Evolutionary conservation across 1,284 basidiomycete species (phyloP), one percentile per base, ranked within the genome.

Genomic region (Apiotrichum mycotoxinovorans): DNA sequence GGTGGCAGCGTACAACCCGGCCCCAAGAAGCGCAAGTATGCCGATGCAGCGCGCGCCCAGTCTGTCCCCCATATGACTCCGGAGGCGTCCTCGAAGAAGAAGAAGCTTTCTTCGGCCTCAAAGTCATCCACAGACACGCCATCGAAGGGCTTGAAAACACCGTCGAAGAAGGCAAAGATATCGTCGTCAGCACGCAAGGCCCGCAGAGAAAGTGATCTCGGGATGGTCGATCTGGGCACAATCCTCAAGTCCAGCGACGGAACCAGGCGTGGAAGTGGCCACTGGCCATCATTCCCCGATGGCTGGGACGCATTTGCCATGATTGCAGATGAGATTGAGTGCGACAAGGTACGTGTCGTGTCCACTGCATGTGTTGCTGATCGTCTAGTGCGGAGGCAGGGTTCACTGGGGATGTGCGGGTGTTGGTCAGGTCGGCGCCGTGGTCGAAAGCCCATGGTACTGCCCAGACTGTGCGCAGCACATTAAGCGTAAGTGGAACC

Each of bases 181-280:
- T 14, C 11, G 4, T 15, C 20, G n/a, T 22, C 40, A 20, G 5
- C 20, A n/a, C 7, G 14, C 37, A 18, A 30, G 30, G 17, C 2
- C 8, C 23, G 43, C 15, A 26, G 25, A 18, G 14, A 15, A 8
- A 30, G 25, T n/a, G 7, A 18, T 25, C 27, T 26, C n/a, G n/a
- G n/a, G n/a, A n/a, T n/a, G 10, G 10, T 33, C 14, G 15, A 3
- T 14, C 27, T 18, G 9, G 44, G 14, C 18, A 27, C 22, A 4
- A 30, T 12, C 8, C 44, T 46, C 44, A 20, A 33, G 44, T 3
- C 8, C 20, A 37, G 41, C 15, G 51, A 52, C 27, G 35, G 35
- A 4, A 17, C 17, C 7, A 96, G 96, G 82, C 86, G 87, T 76
- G 95, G 98, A 77, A 91, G 98, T 58, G 87, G 87, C 38, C 89